Evolutionary conservation across 495 filamentous ascomycete genomes (phyloP).

Genomic region (Annulohypoxylon moriforme): DNA sequence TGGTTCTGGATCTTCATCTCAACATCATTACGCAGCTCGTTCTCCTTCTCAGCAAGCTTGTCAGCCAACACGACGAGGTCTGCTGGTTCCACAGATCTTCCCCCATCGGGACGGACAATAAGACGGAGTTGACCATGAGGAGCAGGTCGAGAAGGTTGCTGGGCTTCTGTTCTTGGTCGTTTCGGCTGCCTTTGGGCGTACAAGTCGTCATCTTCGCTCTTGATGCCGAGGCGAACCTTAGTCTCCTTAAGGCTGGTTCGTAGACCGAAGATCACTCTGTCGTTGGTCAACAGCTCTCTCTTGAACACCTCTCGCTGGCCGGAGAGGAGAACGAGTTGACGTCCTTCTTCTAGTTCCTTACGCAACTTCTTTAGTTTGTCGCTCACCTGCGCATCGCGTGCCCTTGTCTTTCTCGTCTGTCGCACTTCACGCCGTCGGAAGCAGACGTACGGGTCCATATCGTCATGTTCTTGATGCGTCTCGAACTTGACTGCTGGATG

Average conservation of each 20-base stretch:
- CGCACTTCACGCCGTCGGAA: conserved; percentile 96
- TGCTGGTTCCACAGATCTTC: conserved; percentile 69
- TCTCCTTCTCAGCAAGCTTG: conserved; percentile 82
- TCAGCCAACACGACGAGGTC: conserved; percentile 83
- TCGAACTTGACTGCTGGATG: conserved; percentile 90
- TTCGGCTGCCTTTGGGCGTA: conserved; percentile 91
- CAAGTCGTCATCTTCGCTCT: conserved; percentile 93
- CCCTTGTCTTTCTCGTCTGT: conserved; percentile 92
- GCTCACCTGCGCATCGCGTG: conserved; percentile 89
- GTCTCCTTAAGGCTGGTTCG: conserved; percentile 82
- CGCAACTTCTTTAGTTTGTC: conserved; percentile 94
- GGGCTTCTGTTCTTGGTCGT: conserved; percentile 63
- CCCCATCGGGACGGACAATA: conserved; percentile 73
- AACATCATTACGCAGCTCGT: conserved; percentile 79
- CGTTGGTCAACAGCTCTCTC: conserved; percentile 77
- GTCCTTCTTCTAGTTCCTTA: conserved; percentile 90
- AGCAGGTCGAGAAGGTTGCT: conserved; percentile 50
- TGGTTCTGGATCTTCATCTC: conserved; percentile 84
- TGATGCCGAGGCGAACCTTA: conserved; percentile 89
- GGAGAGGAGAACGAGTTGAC: conserved; percentile 80
- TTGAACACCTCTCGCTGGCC: conserved; percentile 81
- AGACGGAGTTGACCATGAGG: conserved; percentile 68
- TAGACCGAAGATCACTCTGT: conserved; percentile 81
- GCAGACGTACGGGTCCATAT: conserved; percentile 96
- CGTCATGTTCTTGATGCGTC: conserved; percentile 90